These are phyloP conservation scores for Exophiala sp. DNA, from an alignment of 2,329 filamentous ascomycete genomes.

Conservation along the genomic window DNA sequence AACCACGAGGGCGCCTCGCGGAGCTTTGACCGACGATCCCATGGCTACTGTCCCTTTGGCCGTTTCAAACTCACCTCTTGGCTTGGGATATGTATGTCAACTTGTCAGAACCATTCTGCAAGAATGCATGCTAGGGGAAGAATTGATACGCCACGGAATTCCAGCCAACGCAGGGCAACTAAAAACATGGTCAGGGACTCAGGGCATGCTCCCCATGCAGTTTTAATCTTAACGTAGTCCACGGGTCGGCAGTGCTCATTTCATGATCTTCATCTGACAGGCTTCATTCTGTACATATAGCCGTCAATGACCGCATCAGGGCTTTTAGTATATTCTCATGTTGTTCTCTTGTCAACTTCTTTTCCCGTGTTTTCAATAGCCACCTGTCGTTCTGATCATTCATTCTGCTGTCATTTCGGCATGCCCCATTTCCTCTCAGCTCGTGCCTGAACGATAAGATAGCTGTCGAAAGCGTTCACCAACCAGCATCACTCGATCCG, in stretches of 20 bases:
- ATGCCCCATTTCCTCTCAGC: too few species aligned
- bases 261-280: neutral
- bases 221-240: neutral
- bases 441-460: too few species aligned
- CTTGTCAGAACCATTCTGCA: neutral
- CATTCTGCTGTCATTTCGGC: too few species aligned
- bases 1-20: slow-evolving; percentile 13
- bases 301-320: neutral
- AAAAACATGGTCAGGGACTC: neutral
- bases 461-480: too few species aligned
- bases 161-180: neutral
- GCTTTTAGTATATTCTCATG: neutral
- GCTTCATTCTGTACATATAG: neutral
- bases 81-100: slow-evolving; percentile 5
- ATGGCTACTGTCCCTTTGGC: slow-evolving; percentile 2
- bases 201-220: neutral
- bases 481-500: too few species aligned
- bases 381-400: too few species aligned
- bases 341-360: neutral
- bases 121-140: neutral
- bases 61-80: slow-evolving; percentile 15
- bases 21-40: neutral
- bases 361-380: neutral
- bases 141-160: slow-evolving; percentile 3
- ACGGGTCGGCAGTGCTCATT: neutral